Percentiles rank a stretch among this genome's conserved stretches.
Evolutionary conservation across 305 asterid genomes (phyloP).

Genomic region (Caryopteris hybrid): DNA sequence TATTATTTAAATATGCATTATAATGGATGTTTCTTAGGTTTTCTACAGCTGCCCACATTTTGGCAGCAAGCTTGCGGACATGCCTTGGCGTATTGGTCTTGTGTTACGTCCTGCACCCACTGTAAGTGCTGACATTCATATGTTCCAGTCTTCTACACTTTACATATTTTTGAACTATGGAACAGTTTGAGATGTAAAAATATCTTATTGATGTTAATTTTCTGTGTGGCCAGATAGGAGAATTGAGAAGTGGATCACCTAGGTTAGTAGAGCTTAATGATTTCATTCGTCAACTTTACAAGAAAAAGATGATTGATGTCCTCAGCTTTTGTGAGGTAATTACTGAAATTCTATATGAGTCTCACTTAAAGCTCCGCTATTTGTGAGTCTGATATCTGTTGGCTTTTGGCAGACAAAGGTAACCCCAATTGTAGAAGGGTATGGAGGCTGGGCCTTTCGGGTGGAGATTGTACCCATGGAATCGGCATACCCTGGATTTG

Average conservation of each 20-base stretch:
- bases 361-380: background rate
- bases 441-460: slow-evolving; percentile 96
- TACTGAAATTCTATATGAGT: slow-evolving; percentile 7
- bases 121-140: slow-evolving; percentile 44
- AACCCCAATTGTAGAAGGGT: slow-evolving; percentile 98
- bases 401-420: slow-evolving; percentile 74
- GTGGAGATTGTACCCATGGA: slow-evolving; percentile 96
- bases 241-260: slow-evolving; percentile 98
- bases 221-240: slow-evolving; percentile 68
- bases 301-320: slow-evolving; percentile 76
- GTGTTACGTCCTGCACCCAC: slow-evolving; percentile 98
- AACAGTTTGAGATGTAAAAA: background rate
- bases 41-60: slow-evolving; percentile 98
- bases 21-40: too few relatives aligned
- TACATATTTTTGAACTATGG: slow-evolving; percentile 17
- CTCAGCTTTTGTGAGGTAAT: slow-evolving; percentile 95
- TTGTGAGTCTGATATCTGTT: slow-evolving; percentile 28
- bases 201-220: slow-evolving; percentile 9
- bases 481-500: slow-evolving; percentile 96
- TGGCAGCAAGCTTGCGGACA: slow-evolving; percentile 98
- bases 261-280: slow-evolving; percentile 86
- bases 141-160: background rate
- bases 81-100: slow-evolving; percentile 99
- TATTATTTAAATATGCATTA: too few relatives aligned
- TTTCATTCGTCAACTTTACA: slow-evolving; percentile 63